Evolutionary conservation across 2,329 filamentous ascomycete species (phyloP).

Genomic region (Ophiostoma himal-ulmi): DNA sequence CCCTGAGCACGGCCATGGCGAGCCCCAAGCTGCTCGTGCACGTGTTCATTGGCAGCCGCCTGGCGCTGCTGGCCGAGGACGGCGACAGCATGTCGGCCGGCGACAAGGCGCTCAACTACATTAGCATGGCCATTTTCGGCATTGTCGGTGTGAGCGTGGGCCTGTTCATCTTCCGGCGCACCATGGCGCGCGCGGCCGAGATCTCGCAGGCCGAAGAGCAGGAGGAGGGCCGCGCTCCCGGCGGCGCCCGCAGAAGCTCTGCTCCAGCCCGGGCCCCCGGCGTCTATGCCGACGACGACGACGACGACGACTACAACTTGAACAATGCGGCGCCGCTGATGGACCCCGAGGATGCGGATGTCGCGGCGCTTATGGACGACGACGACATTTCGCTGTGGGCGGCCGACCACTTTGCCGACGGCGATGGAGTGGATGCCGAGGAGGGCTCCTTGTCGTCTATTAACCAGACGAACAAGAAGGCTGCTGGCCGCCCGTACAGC

Average conservation of each 20-base stretch:
- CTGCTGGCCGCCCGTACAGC: not conserved
- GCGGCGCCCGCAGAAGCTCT: constrained; percentile 19
- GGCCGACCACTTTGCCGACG: constrained; percentile 35
- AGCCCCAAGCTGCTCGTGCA: constrained; percentile 85
- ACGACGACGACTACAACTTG: constrained; percentile 39
- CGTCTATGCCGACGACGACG: constrained; percentile 31
- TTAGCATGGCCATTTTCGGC: constrained; percentile 68
- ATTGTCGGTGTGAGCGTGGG: constrained; percentile 69
- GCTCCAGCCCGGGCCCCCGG: not conserved
- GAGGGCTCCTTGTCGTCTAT: not conserved
- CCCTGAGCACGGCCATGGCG: constrained; percentile 73
- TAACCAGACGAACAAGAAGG: not conserved
- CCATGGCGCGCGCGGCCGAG: constrained; percentile 57
- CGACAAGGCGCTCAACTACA: constrained; percentile 77
- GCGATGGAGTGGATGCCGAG: constrained; percentile 19
- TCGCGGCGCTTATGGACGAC: constrained; percentile 52
- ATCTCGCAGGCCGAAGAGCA: constrained; percentile 45
- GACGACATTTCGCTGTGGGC: constrained; percentile 57
- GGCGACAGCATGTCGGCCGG: constrained; percentile 74
- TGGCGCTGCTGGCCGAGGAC: constrained; percentile 76
- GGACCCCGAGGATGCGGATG: constrained; percentile 41
- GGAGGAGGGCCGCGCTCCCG: constrained; percentile 33
- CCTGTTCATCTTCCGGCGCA: constrained; percentile 74
- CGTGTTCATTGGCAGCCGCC: constrained; percentile 80
- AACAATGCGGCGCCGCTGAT: constrained; percentile 29